Base-by-base conservation (phyloP, 805 yeast species). In the Metschnikowia similis region DNA sequence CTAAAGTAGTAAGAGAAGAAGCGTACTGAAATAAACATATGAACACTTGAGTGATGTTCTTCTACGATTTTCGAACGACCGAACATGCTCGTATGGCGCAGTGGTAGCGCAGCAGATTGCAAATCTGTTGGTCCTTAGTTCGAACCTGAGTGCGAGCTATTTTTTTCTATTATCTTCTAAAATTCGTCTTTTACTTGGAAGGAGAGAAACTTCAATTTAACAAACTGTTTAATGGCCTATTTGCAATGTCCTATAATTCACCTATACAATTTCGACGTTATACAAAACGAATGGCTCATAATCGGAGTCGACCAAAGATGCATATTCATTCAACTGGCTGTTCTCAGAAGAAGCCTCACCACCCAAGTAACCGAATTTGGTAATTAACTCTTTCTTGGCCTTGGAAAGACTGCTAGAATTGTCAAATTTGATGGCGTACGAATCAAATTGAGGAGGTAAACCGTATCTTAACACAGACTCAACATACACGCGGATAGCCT, bases 21-120 rank as follows among this genome's bases (percentile, higher is more conserved):
- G 3, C 3, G 17, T 2, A 17, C 3, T 17, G 2, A 17, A 17
- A 17, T 17, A 2, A 17, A 2, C n/a, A n/a, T n/a, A n/a, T 17
- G 2, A 17, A 17, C 3, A 17, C 17, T 17, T 2, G 17, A 16
- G 1, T 1, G 0, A 26, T 21, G 3, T 21, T 6, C 4, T 29
- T 40, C 3, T 17, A 17, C 17, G 17, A 3, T 3, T 2, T 29
- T 16, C 7, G 4, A 16, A 9, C 30, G 9, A 14, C 29, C 45
- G n/a, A 41, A 38, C 41, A 60, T 17, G 17, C 83, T 79, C 76
- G 84, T 79, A 77, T 87, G 90, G 94, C 94, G 89, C 91, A 87
- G 94, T 84, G 94, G 95, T 87, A 87, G 92, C 91, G 95, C 92
- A 86, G 90, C 89, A 85, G 96, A 88, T 88, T 88, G 95, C 96